Evolutionary conservation across 208 protist genomes (phyloP).

Genomic region (Crithidia bombi): DNA sequence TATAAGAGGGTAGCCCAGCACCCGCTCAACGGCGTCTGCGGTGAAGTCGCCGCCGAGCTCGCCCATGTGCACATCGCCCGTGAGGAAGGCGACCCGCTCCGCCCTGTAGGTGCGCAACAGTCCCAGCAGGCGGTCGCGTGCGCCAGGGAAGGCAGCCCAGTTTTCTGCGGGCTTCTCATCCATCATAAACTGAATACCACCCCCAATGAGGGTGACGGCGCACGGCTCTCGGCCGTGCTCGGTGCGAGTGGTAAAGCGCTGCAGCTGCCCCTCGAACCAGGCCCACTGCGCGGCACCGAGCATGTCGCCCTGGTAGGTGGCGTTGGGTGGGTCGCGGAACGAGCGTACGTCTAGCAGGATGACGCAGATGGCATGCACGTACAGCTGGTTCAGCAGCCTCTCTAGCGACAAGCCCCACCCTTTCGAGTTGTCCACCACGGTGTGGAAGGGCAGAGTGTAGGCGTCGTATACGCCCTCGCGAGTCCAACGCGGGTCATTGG

Average conservation of each 20-base stretch:
- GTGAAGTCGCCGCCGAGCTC: conserved; percentile 75
- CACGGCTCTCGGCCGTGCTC: conserved; percentile 42
- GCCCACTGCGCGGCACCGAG: conserved; percentile 81
- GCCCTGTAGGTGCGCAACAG: conserved; percentile 47
- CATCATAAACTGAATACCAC: conserved; percentile 78
- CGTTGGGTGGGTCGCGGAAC: conserved; percentile 63
- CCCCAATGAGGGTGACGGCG: conserved; percentile 70
- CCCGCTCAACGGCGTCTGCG: conserved; percentile 27
- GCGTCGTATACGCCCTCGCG: conserved; percentile 74
- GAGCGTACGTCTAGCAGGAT: conserved; percentile 87
- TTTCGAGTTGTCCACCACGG: conserved; percentile 28
- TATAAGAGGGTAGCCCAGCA: conserved; percentile 71
- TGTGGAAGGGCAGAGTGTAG: conserved; percentile 54
- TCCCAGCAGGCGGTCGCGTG: conserved; percentile 58
- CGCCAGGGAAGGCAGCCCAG: conserved; percentile 71
- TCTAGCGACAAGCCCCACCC: conserved; percentile 18
- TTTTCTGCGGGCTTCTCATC: conserved; percentile 81
- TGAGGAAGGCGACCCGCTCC: conserved; percentile 78
- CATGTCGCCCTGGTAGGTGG: conserved; percentile 66
- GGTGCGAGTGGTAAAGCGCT: conserved; percentile 31
- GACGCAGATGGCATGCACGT: conserved; percentile 64
- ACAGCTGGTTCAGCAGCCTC: conserved; percentile 34
- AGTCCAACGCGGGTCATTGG: conserved; percentile 42
- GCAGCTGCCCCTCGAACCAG: conserved; percentile 67
- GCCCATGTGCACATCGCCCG: conserved; percentile 86